These are phyloP conservation scores for Pseudozyma hubeiensis DNA, from an alignment of 1,284 basidiomycete genomes.

Conservation along the genomic window DNA sequence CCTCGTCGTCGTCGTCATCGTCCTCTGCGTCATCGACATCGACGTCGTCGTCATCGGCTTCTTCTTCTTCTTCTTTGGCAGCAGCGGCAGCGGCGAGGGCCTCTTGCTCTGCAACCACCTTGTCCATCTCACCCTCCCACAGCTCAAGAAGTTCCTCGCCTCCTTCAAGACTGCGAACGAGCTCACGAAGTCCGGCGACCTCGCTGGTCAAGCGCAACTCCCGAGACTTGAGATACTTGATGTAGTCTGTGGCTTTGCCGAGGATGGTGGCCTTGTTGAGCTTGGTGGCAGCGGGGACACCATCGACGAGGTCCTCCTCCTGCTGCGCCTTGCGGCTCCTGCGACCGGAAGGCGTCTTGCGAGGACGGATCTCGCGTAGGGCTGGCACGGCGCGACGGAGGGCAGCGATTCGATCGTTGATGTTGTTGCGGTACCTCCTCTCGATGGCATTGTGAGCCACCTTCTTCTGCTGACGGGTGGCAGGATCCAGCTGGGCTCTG, in stretches of 20 bases:
- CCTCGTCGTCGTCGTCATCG: conserved; percentile 50
- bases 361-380: conserved; percentile 70
- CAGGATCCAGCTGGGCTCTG: conserved; percentile 29
- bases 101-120: conserved; percentile 48
- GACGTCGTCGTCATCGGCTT: conserved; percentile 50
- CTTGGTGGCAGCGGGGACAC: conserved; percentile 67
- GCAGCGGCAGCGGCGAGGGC: conserved; percentile 36
- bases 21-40: conserved; percentile 58
- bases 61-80: conserved; percentile 52
- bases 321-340: conserved; percentile 56
- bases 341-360: conserved; percentile 53
- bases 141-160: conserved; percentile 65
- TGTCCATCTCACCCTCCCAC: conserved; percentile 63
- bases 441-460: conserved; percentile 67
- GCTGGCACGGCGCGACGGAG: conserved; percentile 82
- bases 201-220: conserved; percentile 61
- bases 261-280: conserved; percentile 68
- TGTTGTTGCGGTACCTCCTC: conserved; percentile 67
- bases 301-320: conserved; percentile 64
- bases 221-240: conserved; percentile 64
- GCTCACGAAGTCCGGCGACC: conserved; percentile 58
- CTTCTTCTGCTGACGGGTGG: conserved; percentile 56
- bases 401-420: conserved; percentile 67
- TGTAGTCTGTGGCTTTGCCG: conserved; percentile 67
- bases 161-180: conserved; percentile 62